Evolutionary conservation across 257 asterid genomes (phyloP), one percentile per base, ranked within the genome.

Genomic region (Solanum chmielewskii): DNA sequence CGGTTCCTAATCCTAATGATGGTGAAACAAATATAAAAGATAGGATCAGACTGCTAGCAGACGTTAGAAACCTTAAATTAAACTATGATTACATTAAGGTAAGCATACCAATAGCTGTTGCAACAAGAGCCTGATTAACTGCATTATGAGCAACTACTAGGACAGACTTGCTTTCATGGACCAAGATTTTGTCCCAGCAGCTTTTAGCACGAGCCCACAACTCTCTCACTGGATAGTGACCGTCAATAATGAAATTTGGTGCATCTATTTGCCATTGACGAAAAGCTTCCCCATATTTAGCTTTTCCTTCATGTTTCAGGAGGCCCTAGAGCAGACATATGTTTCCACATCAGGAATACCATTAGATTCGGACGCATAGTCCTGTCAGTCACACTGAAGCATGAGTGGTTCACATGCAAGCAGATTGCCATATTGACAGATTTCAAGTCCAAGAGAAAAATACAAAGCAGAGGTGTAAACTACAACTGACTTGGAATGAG

Each of bases 121-220:
- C 98, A 85, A 97, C 94, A 87, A 97, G 98, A 86, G 99, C 99
- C 91, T 97, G 98, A 89, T 97, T 95, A 88, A 95, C 98, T 70
- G 98, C 99, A 94, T 95, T 95, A 86, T 97, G 99, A 90, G 98
- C 99, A 87, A 95, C 99, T 41, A 97, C 97, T 11, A 97, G 95
- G 82, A 93, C 84, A 14, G 98, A 95, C 91, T 87, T 92, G 93
- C 96, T 93, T 90, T 95, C 97, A 86, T 94, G 95, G 20, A 93
- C 87, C 74, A 97, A 93, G 49, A 97, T 95, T 84, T 90, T 94
- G 2, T 88, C 88, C 99, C 99, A 97, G 89, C 99, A 94, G 90
- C 88, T 92, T 91, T 96, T 91, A 78, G 96, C 98, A 82, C 98
- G 95, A 9, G 90, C 84, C 99, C 99, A 97, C 71, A 97, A 90